phyloP scores from a whole-genome alignment of 805 yeast genomes.

The Saccharomycopsis javanensis region DNA sequence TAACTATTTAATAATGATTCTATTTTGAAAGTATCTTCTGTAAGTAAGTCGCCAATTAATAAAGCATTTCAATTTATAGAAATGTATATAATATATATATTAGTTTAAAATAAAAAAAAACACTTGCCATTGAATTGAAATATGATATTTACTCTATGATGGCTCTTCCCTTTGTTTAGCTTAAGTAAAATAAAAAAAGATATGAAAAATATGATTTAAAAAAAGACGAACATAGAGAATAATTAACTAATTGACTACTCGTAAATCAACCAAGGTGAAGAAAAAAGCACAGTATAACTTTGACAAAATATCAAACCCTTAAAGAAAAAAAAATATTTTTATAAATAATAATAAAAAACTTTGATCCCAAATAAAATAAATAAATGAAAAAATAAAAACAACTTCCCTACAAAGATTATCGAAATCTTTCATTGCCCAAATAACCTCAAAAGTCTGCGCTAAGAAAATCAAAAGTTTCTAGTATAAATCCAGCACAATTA shows the following conservation, averaged over 20 bases:
- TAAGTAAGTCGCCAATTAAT: background rate
- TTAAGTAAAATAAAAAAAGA: background rate
- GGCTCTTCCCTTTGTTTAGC: background rate
- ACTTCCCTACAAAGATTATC: no score
- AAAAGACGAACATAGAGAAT: background rate
- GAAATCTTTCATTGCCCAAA: no score
- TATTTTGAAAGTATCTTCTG: background rate
- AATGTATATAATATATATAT: no score
- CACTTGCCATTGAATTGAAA: no score
- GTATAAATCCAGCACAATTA: background rate
- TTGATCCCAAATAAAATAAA: background rate
- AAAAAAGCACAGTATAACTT: background rate
- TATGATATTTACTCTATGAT: background rate
- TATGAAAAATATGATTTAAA: background rate
- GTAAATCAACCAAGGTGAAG: background rate
- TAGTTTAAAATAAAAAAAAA: no score
- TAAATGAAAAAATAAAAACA: no score
- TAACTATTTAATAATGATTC: slow-evolving; percentile 1
- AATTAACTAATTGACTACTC: background rate
- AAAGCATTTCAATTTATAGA: background rate
- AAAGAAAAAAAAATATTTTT: no score
- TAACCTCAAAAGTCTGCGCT: background rate
- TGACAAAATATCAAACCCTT: background rate
- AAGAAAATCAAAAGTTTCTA: background rate
- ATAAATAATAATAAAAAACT: no score